These are phyloP conservation scores for Tympanopsis confertula DNA, from an alignment of 2,329 filamentous ascomycete species.

Conservation along the genomic window DNA sequence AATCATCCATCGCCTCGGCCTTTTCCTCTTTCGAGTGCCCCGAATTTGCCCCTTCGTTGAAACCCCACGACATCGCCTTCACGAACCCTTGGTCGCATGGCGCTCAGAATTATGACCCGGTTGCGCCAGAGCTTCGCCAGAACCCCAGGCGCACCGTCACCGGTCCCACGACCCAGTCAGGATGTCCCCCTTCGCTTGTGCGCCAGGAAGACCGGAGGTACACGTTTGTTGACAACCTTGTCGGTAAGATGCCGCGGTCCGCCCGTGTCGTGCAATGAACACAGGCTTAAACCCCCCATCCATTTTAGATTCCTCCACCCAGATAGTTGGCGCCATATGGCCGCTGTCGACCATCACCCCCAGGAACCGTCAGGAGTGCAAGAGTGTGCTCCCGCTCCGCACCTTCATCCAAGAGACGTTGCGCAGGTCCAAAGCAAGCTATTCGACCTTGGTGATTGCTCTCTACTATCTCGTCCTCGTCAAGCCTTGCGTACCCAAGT, in stretches of 20 bases:
- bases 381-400: slow-evolving; percentile 75
- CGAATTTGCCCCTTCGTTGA: slow-evolving; percentile 66
- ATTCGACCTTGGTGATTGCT: slow-evolving; percentile 92
- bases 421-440: slow-evolving; percentile 86
- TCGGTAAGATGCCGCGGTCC: slow-evolving; percentile 62
- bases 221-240: slow-evolving; percentile 90
- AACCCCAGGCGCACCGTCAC: slow-evolving; percentile 47
- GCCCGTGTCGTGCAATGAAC: slow-evolving; percentile 9
- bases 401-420: slow-evolving; percentile 97
- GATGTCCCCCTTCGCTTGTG: slow-evolving; percentile 63
- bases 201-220: slow-evolving; percentile 85
- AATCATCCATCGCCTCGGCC: slow-evolving; percentile 59
- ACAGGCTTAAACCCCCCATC: slow-evolving; percentile 16
- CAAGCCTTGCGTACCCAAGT: slow-evolving; percentile 73
- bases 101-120: slow-evolving; percentile 19
- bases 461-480: slow-evolving; percentile 93
- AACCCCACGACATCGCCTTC: slow-evolving; percentile 49
- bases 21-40: slow-evolving; percentile 68
- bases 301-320: slow-evolving; percentile 96
- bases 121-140: slow-evolving; percentile 51
- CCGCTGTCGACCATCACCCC: slow-evolving; percentile 74
- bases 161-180: slow-evolving; percentile 32
- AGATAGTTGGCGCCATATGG: slow-evolving; percentile 97
- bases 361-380: slow-evolving; percentile 56
- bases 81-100: slow-evolving; percentile 30